Percentiles rank a stretch among this genome's conserved stretches.
Evolutionary conservation across 2,329 filamentous ascomycete species (phyloP).

Genomic region (Diplocarpon mali): DNA sequence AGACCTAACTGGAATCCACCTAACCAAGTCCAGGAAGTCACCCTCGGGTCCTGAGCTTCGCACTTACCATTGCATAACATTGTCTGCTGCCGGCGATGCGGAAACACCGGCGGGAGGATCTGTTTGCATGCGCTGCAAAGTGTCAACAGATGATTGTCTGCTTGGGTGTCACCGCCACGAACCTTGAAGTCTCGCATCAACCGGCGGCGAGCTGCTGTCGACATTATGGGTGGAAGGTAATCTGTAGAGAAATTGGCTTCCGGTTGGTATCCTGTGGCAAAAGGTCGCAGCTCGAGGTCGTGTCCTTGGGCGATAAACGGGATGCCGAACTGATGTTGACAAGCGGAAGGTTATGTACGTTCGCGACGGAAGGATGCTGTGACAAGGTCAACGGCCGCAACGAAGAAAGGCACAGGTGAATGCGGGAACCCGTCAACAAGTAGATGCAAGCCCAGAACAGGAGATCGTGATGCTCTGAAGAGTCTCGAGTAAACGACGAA

Average conservation of each 20-base stretch:
- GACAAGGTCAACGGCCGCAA: too few species aligned
- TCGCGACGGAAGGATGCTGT: slow-evolving; percentile 4
- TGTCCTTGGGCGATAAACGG: too few species aligned
- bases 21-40: too few species aligned
- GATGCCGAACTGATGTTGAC: too few species aligned
- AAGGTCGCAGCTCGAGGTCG: too few species aligned
- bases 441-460: too few species aligned
- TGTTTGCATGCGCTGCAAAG: slow-evolving; percentile 85
- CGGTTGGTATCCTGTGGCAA: too few species aligned
- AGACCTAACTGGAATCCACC: too few species aligned
- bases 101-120: slow-evolving; percentile 95
- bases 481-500: neutral
- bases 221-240: slow-evolving; percentile 44
- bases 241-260: neutral
- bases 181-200: slow-evolving; percentile 99
- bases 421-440: neutral
- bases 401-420: slow-evolving; percentile 1
- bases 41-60: neutral
- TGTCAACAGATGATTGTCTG: slow-evolving; percentile 18
- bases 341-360: slow-evolving; percentile 9
- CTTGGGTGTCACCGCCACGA: slow-evolving; percentile 27
- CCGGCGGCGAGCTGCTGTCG: slow-evolving; percentile 86
- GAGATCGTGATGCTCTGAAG: too few species aligned
- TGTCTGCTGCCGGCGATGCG: slow-evolving; percentile 88
- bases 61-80: slow-evolving; percentile 86